A percentile compares a stretch with the other conserved stretches of the same genome.
Evolutionary conservation across 495 filamentous ascomycete genomes (phyloP).

Genomic region (Paragyromitra xinjiangensis): DNA sequence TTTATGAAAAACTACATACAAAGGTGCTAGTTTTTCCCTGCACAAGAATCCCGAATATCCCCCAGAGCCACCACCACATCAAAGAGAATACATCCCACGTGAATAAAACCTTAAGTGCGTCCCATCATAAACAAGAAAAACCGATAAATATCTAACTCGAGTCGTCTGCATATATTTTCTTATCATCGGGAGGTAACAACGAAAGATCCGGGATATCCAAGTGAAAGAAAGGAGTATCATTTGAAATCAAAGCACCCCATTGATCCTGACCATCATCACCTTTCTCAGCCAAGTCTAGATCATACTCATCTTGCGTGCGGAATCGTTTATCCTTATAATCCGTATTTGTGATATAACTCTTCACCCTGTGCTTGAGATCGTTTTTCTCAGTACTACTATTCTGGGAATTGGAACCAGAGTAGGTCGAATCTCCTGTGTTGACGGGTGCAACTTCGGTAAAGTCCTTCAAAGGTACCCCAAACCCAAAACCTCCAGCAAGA

Average conservation of each 20-base stretch:
- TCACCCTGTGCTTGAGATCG: constrained; percentile 38
- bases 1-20: background rate
- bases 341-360: constrained; percentile 44
- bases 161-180: constrained; percentile 26
- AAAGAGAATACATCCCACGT: background rate
- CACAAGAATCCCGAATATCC: background rate
- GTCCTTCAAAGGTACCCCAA: constrained; percentile 38
- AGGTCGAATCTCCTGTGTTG: constrained; percentile 20
- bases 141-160: constrained; percentile 21
- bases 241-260: constrained; percentile 60
- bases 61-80: constrained; percentile 10
- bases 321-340: constrained; percentile 50
- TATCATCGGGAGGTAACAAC: constrained; percentile 30
- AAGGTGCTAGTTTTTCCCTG: constrained; percentile 8
- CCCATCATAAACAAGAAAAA: constrained; percentile 6
- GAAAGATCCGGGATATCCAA: constrained; percentile 59
- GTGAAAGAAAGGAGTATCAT: constrained; percentile 67
- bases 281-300: constrained; percentile 54
- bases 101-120: background rate
- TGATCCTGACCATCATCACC: constrained; percentile 44
- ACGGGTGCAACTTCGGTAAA: constrained; percentile 51
- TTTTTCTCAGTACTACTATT: constrained; percentile 14
- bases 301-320: constrained; percentile 51
- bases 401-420: constrained; percentile 24
- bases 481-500: constrained; percentile 63